A percentile compares a stretch with the other conserved stretches of the same genome.
phyloP scores from a whole-genome alignment of 1,284 basidiomycete genomes.

The Irpex lacteus region DNA sequence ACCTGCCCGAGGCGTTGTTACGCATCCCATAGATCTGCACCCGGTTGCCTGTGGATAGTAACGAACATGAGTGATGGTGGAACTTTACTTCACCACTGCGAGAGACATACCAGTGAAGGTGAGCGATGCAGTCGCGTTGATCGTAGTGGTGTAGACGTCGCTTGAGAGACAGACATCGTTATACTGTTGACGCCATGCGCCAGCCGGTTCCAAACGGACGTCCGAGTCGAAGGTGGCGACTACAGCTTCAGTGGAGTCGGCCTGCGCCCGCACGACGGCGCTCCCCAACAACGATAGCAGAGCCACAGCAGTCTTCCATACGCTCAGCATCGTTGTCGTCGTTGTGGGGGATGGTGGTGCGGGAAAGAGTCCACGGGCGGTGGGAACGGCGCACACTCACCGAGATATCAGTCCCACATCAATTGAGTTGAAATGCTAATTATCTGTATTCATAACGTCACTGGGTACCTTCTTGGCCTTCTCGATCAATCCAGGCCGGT shows the following conservation, averaged over 20 bases:
- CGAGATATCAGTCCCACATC: neutral
- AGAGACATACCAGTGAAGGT: constrained; percentile 9
- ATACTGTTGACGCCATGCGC: constrained; percentile 4
- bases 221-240: constrained; percentile 9
- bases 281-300: neutral
- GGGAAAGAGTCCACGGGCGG: neutral
- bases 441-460: neutral
- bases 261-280: neutral
- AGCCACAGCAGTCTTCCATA: neutral
- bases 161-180: constrained; percentile 2
- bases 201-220: constrained; percentile 5
- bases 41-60: constrained; percentile 4
- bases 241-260: neutral
- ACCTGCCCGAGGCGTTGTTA: constrained; percentile 10
- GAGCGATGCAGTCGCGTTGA: constrained; percentile 10
- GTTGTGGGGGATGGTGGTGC: neutral
- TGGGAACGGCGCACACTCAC: neutral
- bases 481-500: neutral
- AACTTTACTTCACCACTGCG: neutral
- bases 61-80: neutral
- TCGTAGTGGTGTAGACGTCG: constrained; percentile 5
- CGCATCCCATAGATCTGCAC: constrained; percentile 8
- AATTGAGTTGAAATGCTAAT: neutral
- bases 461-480: neutral
- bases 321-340: neutral